Percentiles rank a stretch among this genome's conserved stretches.
These are phyloP conservation scores for Euphorbia schlechtendalii DNA, from an alignment of 441 rosid species.

Conservation along the genomic window DNA sequence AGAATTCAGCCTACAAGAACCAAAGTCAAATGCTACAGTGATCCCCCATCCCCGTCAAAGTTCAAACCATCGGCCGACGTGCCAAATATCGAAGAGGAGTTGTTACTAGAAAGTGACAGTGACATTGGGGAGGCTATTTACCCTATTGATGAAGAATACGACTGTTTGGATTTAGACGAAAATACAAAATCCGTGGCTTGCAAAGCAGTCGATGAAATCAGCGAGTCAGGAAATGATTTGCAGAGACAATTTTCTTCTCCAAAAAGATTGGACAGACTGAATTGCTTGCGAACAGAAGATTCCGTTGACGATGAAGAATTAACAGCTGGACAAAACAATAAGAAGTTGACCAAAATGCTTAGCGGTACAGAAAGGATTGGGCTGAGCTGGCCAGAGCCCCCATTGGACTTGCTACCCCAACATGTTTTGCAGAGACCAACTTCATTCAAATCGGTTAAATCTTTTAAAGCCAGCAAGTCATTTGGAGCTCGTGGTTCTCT, in stretches of 20 bases:
- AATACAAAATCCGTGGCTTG: slow-evolving; percentile 12
- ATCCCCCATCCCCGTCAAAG: slow-evolving; percentile 89
- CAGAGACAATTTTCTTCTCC: too few relatives aligned
- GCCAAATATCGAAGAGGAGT: slow-evolving; percentile 66
- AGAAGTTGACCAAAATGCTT: slow-evolving; percentile 46
- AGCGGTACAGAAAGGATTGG: slow-evolving; percentile 79
- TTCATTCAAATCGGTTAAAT: slow-evolving; percentile 49
- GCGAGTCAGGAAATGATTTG: too few relatives aligned
- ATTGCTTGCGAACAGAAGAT: too few relatives aligned
- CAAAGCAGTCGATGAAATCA: too few relatives aligned
- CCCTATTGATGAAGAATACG: slow-evolving; percentile 63
- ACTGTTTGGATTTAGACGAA: slow-evolving; percentile 23
- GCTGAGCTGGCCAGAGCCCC: slow-evolving; percentile 90
- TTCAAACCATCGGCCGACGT: slow-evolving; percentile 64
- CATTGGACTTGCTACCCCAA: slow-evolving; percentile 53
- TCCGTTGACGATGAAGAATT: slow-evolving; percentile 21
- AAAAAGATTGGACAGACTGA: too few relatives aligned
- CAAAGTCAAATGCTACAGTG: slow-evolving; percentile 69
- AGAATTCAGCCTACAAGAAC: slow-evolving; percentile 42
- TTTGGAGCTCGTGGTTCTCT: slow-evolving; percentile 50
- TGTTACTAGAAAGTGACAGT: slow-evolving; percentile 52
- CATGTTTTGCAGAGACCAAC: slow-evolving; percentile 52
- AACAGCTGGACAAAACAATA: slow-evolving; percentile 20
- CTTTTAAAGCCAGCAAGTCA: slow-evolving; percentile 48
- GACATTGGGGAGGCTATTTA: slow-evolving; percentile 75